Conservation (phyloP, 2,329 filamentous ascomycete species). For the Trematosphaeria pertusa region DNA sequence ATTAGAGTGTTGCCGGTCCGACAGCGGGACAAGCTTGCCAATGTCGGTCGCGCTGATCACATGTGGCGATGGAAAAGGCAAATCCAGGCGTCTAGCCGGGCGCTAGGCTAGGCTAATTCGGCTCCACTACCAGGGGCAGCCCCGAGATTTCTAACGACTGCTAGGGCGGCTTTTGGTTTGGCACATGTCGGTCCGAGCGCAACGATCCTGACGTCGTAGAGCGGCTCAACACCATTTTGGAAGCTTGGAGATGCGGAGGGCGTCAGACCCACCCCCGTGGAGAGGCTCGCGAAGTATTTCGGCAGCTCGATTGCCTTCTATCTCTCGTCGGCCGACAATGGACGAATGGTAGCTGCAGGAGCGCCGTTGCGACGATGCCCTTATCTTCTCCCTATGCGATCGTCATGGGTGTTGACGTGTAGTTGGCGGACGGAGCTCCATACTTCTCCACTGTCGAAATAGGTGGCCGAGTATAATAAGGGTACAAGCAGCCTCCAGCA, state of each 20-base stretch:
- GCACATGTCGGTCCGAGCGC: conserved; percentile 7
- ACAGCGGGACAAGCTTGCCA: background rate
- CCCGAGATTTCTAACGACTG: conserved; percentile 14
- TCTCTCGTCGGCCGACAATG: conserved; percentile 10
- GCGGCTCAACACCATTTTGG: too few species aligned
- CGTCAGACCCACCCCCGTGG: background rate
- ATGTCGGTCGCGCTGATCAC: conserved; percentile 1
- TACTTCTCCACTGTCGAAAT: background rate
- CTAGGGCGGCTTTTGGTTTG: background rate
- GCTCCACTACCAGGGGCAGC: background rate
- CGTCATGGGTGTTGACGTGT: too few species aligned
- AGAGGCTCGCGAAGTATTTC: background rate
- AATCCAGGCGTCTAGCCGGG: background rate
- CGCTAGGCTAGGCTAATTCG: background rate
- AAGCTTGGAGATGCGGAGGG: background rate
- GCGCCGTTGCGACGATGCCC: background rate
- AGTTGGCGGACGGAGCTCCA: background rate
- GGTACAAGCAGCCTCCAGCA: conserved; percentile 3
- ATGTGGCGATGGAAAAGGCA: conserved; percentile 3
- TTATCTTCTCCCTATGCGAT: too few species aligned
- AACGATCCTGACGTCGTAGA: background rate
- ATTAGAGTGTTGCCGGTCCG: conserved; percentile 19
- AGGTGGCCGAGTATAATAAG: conserved; percentile 13
- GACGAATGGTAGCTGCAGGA: conserved; percentile 3
- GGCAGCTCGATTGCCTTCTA: background rate